Evolutionary conservation across 208 protist genomes (phyloP), one percentile per base, ranked within the genome.

Genomic region (Acanthamoeba lenticulata): DNA sequence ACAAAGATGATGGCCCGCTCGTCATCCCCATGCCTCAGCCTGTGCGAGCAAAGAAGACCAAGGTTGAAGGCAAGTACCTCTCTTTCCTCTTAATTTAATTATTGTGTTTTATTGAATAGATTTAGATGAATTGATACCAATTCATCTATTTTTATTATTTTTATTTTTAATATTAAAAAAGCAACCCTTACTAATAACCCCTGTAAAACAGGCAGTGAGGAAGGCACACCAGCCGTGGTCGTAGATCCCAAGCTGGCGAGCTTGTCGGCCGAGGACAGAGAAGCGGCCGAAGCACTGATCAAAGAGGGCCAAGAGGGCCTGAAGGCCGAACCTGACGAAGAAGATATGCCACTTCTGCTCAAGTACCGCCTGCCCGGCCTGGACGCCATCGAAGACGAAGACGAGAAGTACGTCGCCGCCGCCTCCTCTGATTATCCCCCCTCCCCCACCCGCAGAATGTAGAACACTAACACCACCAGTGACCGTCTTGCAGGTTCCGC

Each of bases 321-420:
- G 1, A 13, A 44, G 40, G 83, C 11, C 34, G 83, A 36, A 32
- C 19, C 13, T 15, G 83, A 40, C n/a, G 49, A 90, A 29, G 83
- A 90, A 47, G 83, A 90, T 47, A 67, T 67, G 44, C 83, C 83
- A 13, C 52, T 90, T 15, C 83, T 90, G 27, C 44, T 90, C 47
- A 90, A 90, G 83, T 69, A 90, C 83, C 83, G 83, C 29, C 34
- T 90, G 32, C 44, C 52, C 34, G 83, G 83, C 83, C 52, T 90
- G 15, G 83, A 90, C 83, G 27, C n/a, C 49, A 90, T 90, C 9
- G 47, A 90, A 65, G 83, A 90, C 83, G 83, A 90, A 15, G 83
- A 67, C 52, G 83, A 90, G 52, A 57, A 67, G 83, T 55, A 55
- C 49, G 49, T 21, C n/a, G n/a, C n/a, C n/a, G 19, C 1, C 9